A percentile compares a stretch with the other conserved stretches of the same genome.
These are phyloP conservation scores for Exobasidium cylindrosporum DNA, from an alignment of 1,284 basidiomycete species.

Conservation along the genomic window DNA sequence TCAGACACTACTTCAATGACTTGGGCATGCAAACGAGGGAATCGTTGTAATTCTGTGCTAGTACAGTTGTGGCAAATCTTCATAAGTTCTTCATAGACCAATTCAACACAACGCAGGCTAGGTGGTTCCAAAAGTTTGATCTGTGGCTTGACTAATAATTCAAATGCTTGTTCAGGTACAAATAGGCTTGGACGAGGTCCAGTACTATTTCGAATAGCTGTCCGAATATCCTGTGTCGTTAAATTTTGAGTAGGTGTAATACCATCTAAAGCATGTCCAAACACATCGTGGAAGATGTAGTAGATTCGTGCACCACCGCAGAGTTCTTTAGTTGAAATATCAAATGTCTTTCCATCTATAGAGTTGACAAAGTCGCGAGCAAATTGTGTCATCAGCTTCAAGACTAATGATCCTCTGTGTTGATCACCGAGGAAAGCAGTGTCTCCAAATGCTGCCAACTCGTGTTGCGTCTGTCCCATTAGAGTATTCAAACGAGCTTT, in stretches of 20 bases:
- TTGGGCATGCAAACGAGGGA: conserved; percentile 88
- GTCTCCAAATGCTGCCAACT: conserved; percentile 93
- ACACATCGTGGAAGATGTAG: conserved; percentile 99
- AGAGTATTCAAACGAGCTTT: conserved; percentile 96
- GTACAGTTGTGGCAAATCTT: conserved; percentile 99
- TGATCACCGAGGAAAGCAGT: conserved; percentile 86
- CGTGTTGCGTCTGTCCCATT: conserved; percentile 98
- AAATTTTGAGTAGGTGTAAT: conserved; percentile 90
- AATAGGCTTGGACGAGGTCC: conserved; percentile 94
- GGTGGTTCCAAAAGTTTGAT: conserved; percentile 94
- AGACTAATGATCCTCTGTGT: conserved; percentile 64
- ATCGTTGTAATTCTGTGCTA: conserved; percentile 90
- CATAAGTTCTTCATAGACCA: conserved; percentile 98
- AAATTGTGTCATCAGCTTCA: conserved; percentile 96
- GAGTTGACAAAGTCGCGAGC: conserved; percentile 95
- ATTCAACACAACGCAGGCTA: conserved; percentile 88
- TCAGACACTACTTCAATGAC: conserved; percentile 97
- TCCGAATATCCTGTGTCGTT: conserved; percentile 91
- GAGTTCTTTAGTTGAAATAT: conserved; percentile 96
- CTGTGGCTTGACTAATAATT: conserved; percentile 95
- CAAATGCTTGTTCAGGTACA: conserved; percentile 95
- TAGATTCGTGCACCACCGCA: conserved; percentile 97
- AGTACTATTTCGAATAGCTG: conserved; percentile 96
- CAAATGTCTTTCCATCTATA: conserved; percentile 95
- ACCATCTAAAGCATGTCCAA: conserved; percentile 82